Percentiles rank a stretch among this genome's conserved stretches.
phyloP scores from a whole-genome alignment of 148 eudicot genomes.

The Linanthus parryae region DNA sequence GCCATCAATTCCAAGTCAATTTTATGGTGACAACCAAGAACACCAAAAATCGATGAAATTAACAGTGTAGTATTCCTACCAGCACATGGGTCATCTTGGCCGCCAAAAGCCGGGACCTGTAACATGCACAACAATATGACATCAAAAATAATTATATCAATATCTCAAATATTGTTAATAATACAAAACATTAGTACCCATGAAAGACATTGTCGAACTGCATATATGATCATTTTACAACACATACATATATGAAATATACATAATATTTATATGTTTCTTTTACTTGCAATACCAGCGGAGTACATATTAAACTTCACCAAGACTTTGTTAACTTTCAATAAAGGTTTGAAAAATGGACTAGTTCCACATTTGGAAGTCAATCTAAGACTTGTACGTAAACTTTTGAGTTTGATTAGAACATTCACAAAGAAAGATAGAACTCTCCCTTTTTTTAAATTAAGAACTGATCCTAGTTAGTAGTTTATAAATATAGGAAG shows the following conservation, averaged over 20 bases:
- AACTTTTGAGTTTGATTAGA: not conserved
- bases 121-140: constrained; percentile 14
- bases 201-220: not conserved
- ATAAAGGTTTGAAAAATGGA: too few relatives aligned
- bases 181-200: not conserved
- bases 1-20: not conserved
- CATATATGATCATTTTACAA: not conserved
- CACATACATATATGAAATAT: not conserved
- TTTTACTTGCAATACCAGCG: not conserved
- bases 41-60: not conserved
- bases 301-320: not conserved
- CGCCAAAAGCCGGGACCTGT: constrained; percentile 84
- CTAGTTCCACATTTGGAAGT: too few relatives aligned
- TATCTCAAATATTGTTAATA: not conserved
- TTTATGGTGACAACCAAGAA: not conserved
- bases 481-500: not conserved
- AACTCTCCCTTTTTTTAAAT: not conserved
- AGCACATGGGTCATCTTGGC: constrained; percentile 46
- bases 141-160: not conserved
- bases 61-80: constrained; percentile 3
- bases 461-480: not conserved
- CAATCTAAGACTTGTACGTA: not conserved
- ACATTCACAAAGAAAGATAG: not conserved
- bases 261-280: not conserved
- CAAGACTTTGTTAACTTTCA: too few relatives aligned